Base-by-base conservation (phyloP, 2,329 filamentous ascomycete species). In the Neonectria hederae region DNA sequence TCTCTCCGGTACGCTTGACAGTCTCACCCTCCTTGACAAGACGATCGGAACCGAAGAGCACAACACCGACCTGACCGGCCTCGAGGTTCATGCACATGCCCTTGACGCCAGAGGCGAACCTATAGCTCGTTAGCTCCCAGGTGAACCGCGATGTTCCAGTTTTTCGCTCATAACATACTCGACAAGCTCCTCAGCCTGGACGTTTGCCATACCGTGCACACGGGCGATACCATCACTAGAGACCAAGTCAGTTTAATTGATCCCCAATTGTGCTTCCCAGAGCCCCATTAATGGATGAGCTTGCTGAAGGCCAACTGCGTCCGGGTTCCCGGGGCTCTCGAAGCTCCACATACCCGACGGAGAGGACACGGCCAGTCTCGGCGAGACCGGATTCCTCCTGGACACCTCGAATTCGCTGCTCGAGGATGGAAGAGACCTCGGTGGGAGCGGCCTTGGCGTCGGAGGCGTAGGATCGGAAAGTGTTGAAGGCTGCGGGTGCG, bases 51-150 rank as follows among this genome's bases (percentile, higher is more conserved):
- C 96, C 96, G 90, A 99, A 99, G 81, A 99, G 90, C 90, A 99
- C 96, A 80, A 99, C 94, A 97, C 96, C 96, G 87, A 99, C 96
- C 86, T 98, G 96, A 83, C 96, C 96, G 84, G 96, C 96, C 88
- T 99, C 96, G 86, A 99, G 91, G 92, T 99, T 99, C 95, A 99
- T 98, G 93, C 95, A 98, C 96, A 99, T 99, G 84, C 96, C 96
- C 91, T 98, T 98, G 85, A 98, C 96, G 84, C 96, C 96, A 74
- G 96, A 99, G 79, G 96, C 93, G 88, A 99, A 99, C 89, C 94
- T 97, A 26, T 52, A 64, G 26, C 6, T 35, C n/a, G 59, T 75
- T 72, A 76, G 67, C 49, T 62, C 51, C 30, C 7, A 38, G 49
- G 60, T 62, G 62, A 43, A 59, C 59, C 32, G 53, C 40, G 53